These are phyloP conservation scores for Emmonsiellopsis sp. DNA, from an alignment of 2,329 filamentous ascomycete genomes.

Conservation along the genomic window DNA sequence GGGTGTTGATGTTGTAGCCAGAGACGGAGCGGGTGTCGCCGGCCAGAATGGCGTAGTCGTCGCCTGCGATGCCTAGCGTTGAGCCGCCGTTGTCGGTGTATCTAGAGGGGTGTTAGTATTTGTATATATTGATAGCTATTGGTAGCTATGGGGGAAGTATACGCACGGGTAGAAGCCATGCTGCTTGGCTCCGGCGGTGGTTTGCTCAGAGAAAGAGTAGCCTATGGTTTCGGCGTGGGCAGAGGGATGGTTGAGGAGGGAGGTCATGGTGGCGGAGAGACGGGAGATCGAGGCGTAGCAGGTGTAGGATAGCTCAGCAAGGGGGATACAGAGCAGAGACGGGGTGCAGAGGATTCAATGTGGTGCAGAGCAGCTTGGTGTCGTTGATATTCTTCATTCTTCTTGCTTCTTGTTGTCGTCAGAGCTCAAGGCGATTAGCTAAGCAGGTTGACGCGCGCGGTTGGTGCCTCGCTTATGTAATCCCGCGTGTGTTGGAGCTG, in stretches of 20 bases:
- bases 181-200: constrained; percentile 46
- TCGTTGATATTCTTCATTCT: no score
- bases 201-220: constrained; percentile 49
- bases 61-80: constrained; percentile 86
- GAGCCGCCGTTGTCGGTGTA: constrained; percentile 98
- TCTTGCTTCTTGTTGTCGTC: no score
- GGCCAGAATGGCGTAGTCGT: constrained; percentile 90
- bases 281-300: background rate
- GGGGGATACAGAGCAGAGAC: background rate
- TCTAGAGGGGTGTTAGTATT: constrained; percentile 18
- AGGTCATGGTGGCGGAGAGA: constrained; percentile 38
- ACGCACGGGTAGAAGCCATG: constrained; percentile 89
- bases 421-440: no score
- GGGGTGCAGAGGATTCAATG: no score
- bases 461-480: no score
- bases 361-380: no score
- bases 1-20: constrained; percentile 98
- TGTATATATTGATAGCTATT: no score
- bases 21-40: constrained; percentile 93
- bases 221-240: constrained; percentile 44
- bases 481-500: no score
- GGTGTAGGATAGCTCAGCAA: background rate
- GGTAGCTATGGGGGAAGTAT: background rate
- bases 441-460: no score
- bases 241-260: constrained; percentile 41